phyloP scores from a whole-genome alignment of 257 asterid genomes.

The Solanum corneliomulleri region DNA sequence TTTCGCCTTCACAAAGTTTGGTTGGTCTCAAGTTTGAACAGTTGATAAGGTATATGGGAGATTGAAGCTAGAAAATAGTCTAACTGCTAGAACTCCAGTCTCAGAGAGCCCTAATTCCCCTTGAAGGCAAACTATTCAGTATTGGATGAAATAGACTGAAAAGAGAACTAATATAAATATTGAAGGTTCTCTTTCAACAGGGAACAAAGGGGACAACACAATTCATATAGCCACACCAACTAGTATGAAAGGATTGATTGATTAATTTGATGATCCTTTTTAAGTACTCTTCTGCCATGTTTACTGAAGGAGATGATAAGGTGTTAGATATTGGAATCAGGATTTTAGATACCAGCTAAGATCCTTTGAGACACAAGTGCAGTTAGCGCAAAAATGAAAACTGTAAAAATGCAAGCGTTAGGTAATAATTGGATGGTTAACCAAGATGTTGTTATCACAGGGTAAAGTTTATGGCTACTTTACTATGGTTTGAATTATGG shows the following conservation, averaged over 20 bases:
- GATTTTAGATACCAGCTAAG: not conserved
- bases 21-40: not conserved
- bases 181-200: not conserved
- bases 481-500: not conserved
- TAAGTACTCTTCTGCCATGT: not conserved
- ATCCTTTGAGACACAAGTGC: not conserved
- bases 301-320: not conserved
- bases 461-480: not conserved
- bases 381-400: not conserved
- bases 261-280: not conserved
- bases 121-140: not conserved
- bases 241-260: not conserved
- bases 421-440: not conserved
- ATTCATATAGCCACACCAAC: not conserved
- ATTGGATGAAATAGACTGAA: not conserved
- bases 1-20: not conserved
- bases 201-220: not conserved
- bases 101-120: not conserved
- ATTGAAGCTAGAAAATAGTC: not conserved
- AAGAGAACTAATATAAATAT: not conserved
- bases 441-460: not conserved
- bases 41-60: not conserved
- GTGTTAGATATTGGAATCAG: not conserved
- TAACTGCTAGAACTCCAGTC: not conserved
- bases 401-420: not conserved